Evolutionary conservation across 2,329 filamentous ascomycete species (phyloP).

Genomic region (Macrophomina phaseolina): DNA sequence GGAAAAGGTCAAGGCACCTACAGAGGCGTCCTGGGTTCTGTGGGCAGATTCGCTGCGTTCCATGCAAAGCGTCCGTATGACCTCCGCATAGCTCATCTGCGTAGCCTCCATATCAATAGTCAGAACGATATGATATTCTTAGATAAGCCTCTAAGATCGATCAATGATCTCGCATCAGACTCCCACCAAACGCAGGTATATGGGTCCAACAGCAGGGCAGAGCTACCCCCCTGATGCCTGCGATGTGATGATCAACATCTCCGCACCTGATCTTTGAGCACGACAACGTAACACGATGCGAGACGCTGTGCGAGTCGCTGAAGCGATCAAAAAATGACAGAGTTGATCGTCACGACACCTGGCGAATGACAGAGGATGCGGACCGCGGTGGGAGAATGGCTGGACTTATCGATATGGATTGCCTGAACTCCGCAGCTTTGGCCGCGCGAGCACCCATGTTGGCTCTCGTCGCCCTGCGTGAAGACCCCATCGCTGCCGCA

Average conservation of each 20-base stretch:
- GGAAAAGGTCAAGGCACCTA: too few species aligned
- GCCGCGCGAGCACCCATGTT: slow-evolving; percentile 15
- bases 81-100: not conserved
- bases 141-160: not conserved
- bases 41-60: too few species aligned
- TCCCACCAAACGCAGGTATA: not conserved
- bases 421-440: slow-evolving; percentile 20
- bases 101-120: too few species aligned
- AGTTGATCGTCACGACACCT: not conserved
- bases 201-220: not conserved
- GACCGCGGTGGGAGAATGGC: slow-evolving; percentile 7
- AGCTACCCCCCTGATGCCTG: slow-evolving; percentile 7
- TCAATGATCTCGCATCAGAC: not conserved
- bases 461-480: slow-evolving; percentile 22
- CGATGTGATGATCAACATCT: not conserved
- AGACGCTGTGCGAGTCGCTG: not conserved
- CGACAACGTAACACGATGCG: not conserved
- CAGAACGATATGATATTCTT: not conserved
- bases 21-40: too few species aligned
- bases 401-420: slow-evolving; percentile 17
- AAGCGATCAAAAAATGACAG: not conserved
- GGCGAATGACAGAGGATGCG: not conserved
- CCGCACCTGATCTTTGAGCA: not conserved
- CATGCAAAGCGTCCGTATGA: too few species aligned
- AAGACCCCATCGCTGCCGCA: slow-evolving; percentile 20